Evolutionary conservation across 2,329 filamentous ascomycete species (phyloP).

Genomic region (Colletotrichum siamense): DNA sequence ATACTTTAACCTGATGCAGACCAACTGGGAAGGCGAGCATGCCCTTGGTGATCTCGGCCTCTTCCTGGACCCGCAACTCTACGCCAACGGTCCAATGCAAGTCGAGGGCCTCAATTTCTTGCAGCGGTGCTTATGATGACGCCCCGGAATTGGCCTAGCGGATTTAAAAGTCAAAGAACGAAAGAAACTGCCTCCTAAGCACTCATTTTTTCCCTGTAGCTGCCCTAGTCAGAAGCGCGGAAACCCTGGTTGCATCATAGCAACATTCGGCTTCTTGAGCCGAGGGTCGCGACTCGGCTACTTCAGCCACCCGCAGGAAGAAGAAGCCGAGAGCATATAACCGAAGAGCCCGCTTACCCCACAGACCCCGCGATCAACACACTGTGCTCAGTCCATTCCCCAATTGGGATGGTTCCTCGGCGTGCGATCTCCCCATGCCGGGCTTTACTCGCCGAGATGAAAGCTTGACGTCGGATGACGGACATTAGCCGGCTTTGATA

Average conservation of each 20-base stretch:
- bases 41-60: slow-evolving; percentile 36
- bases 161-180: background rate
- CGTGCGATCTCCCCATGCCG: background rate
- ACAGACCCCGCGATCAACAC: background rate
- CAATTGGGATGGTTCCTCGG: background rate
- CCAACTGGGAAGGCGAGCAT: slow-evolving; percentile 41
- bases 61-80: slow-evolving; percentile 34
- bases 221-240: background rate
- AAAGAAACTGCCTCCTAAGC: background rate
- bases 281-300: background rate
- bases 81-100: slow-evolving; percentile 29
- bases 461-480: background rate
- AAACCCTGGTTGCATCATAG: background rate
- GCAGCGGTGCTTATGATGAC: slow-evolving; percentile 29
- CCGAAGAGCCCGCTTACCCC: background rate
- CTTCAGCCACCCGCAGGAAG: background rate
- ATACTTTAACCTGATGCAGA: slow-evolving; percentile 37
- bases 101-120: slow-evolving; percentile 33
- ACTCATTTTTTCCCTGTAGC: background rate
- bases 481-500: too few species aligned
- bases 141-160: background rate
- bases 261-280: background rate
- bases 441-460: background rate
- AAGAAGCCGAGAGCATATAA: slow-evolving; percentile 14
- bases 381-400: background rate